phyloP scores from a whole-genome alignment of 345 rosid species.

The Brassica cretica region DNA sequence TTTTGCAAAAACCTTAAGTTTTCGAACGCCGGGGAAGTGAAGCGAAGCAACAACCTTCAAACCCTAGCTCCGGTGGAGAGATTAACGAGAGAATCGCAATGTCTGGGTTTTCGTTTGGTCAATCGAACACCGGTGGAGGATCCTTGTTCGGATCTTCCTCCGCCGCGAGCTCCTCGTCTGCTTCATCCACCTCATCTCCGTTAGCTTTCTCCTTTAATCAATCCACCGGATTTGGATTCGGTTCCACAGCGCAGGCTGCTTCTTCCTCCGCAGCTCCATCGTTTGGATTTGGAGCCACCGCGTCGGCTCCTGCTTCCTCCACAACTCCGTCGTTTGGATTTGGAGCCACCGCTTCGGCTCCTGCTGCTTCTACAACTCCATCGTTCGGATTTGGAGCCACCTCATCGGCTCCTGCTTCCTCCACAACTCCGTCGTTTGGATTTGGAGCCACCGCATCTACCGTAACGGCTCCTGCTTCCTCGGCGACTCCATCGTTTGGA shows the following conservation, averaged over 20 bases:
- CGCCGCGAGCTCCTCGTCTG: constrained; percentile 34
- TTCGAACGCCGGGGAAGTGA: constrained; percentile 28
- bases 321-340: not conserved
- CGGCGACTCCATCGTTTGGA: not conserved
- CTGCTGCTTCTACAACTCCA: too few relatives aligned
- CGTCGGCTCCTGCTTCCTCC: constrained; percentile 33
- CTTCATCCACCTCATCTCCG: constrained; percentile 44
- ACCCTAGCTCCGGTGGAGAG: constrained; percentile 5
- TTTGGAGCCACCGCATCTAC: not conserved
- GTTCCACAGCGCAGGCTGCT: constrained; percentile 31
- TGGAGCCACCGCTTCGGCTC: not conserved
- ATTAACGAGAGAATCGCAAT: constrained; percentile 42
- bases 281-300: constrained; percentile 41
- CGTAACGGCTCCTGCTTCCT: not conserved
- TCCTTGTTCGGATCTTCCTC: constrained; percentile 49
- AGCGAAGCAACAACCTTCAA: constrained; percentile 13
- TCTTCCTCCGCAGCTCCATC: constrained; percentile 35
- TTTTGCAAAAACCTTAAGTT: constrained; percentile 21
- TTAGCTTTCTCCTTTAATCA: constrained; percentile 40
- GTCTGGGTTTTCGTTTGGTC: constrained; percentile 46
- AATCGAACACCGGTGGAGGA: constrained; percentile 42
- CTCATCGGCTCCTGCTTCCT: not conserved
- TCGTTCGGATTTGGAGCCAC: not conserved
- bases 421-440: not conserved
- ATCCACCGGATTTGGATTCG: constrained; percentile 36